These are phyloP conservation scores for Magnolia sinica DNA, from an alignment of 164 flowering plant species.

Conservation along the genomic window DNA sequence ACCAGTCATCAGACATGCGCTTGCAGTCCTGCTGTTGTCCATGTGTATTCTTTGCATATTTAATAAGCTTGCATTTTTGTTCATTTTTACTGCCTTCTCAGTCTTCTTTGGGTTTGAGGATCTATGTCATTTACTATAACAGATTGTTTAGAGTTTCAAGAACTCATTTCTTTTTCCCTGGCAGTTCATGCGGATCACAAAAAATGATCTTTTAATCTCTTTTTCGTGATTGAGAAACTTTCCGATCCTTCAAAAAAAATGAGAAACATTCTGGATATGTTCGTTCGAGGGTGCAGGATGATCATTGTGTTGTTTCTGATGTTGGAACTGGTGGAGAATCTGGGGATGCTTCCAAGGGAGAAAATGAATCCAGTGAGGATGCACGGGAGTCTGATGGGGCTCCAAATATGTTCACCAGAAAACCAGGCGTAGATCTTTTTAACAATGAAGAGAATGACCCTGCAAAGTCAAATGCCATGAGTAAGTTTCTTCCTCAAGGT, in stretches of 20 bases:
- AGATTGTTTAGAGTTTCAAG: neutral
- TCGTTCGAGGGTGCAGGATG: neutral
- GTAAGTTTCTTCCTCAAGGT: conserved; percentile 39
- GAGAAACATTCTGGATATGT: neutral
- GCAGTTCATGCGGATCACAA: neutral
- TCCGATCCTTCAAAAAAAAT: neutral
- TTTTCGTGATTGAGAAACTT: conserved; percentile 1
- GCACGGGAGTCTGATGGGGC: conserved; percentile 20
- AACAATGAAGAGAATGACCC: conserved; percentile 65
- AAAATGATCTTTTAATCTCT: neutral
- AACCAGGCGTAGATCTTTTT: conserved; percentile 69
- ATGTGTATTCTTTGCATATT: neutral
- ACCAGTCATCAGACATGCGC: neutral
- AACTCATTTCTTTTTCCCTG: neutral
- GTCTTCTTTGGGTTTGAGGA: neutral
- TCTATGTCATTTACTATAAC: neutral
- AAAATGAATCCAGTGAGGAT: conserved; percentile 17
- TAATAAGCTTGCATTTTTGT: neutral
- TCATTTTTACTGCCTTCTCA: neutral
- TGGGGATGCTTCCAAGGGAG: conserved; percentile 25
- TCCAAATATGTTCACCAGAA: conserved; percentile 18
- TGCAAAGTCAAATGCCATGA: conserved; percentile 67
- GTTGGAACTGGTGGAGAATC: conserved; percentile 21
- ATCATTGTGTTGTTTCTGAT: conserved; percentile 15
- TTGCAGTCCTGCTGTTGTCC: neutral